Base-by-base conservation (phyloP, 1,284 basidiomycete genomes). In the Microbotryum lychnidis-dioicae region DNA sequence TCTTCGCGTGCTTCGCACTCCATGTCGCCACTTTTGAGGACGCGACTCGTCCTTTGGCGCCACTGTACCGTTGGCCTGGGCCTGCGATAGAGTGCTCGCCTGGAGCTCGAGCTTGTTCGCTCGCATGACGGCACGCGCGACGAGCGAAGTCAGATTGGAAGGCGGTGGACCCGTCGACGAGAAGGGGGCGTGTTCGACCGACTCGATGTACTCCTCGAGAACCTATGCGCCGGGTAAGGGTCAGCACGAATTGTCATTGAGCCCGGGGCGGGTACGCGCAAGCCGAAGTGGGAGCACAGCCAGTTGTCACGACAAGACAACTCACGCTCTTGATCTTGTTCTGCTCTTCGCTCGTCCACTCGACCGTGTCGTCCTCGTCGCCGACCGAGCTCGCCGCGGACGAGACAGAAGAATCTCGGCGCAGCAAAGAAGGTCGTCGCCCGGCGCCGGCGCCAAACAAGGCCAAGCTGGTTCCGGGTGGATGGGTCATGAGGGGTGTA, bases 71-170 rank as follows among this genome's bases (percentile, higher is more conserved):
- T 56, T 57, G 4, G 18, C 47, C 10, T 56, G 49, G 0, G 48
- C 65, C 4, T 42, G 5, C 25, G 54, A 53, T 29, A 50, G 45
- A 3, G 27, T 10, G 10, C 54, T 42, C n/a, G 33, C 21, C 10
- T 42, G 52, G 9, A 21, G 49, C 20, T 18, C 54, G 27, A 18
- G 23, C 33, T 25, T 23, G 50, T 14, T 33, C 16, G 58, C 27
- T 2, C 57, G 56, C 50, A 49, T 27, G 54, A 67, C 58, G 20
- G 61, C 55, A 4, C 63, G 58, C 18, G 63, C 66, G 23, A 67
- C 63, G 29, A 56, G 51, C 61, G 65, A 62, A n/a, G 61, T 67
- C 42, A 67, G 60, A 31, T 65, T 63, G 31, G 63, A 63, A 6
- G 66, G 66, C 12, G 61, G 61, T 8, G 63, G 58, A 10, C 63